Evolutionary conservation across 2,329 filamentous ascomycete genomes (phyloP).

Genomic region (Alternaria ventricosa): DNA sequence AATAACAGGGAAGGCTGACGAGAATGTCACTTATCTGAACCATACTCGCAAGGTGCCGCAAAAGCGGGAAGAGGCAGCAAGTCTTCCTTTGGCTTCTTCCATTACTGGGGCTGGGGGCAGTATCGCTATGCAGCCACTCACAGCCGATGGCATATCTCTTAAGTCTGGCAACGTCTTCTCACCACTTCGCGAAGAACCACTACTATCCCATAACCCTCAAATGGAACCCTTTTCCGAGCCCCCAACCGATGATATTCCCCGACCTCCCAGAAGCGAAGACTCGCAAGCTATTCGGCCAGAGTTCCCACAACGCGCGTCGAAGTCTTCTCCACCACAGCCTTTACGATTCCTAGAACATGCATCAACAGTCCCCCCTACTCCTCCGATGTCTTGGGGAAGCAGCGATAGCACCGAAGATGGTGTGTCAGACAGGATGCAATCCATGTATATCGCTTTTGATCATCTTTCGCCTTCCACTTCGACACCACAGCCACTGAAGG

Average conservation of each 20-base stretch:
- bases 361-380: slow-evolving; percentile 16
- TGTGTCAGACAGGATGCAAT: slow-evolving; percentile 19
- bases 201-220: slow-evolving; percentile 2
- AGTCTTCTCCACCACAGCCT: slow-evolving; percentile 10
- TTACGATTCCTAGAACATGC: slow-evolving; percentile 11
- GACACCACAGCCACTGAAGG: slow-evolving; percentile 1
- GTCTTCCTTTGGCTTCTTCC: not conserved
- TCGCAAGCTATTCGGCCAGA: not conserved
- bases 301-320: not conserved
- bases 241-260: not conserved
- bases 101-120: slow-evolving; percentile 7
- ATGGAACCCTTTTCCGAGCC: not conserved
- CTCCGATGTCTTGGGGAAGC: slow-evolving; percentile 19
- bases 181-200: not conserved
- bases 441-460: slow-evolving; percentile 10
- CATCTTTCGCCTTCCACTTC: slow-evolving; percentile 2
- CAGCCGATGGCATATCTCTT: not conserved
- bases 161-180: not conserved
- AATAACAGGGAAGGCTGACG: not conserved
- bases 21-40: not conserved
- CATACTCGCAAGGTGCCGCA: slow-evolving; percentile 12
- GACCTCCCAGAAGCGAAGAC: slow-evolving; percentile 3
- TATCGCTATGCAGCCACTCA: not conserved
- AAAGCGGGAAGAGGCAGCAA: slow-evolving; percentile 10
- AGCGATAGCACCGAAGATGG: slow-evolving; percentile 14